Base-by-base conservation (phyloP, 2,329 filamentous ascomycete species). In the Colletotrichum sp. region DNA sequence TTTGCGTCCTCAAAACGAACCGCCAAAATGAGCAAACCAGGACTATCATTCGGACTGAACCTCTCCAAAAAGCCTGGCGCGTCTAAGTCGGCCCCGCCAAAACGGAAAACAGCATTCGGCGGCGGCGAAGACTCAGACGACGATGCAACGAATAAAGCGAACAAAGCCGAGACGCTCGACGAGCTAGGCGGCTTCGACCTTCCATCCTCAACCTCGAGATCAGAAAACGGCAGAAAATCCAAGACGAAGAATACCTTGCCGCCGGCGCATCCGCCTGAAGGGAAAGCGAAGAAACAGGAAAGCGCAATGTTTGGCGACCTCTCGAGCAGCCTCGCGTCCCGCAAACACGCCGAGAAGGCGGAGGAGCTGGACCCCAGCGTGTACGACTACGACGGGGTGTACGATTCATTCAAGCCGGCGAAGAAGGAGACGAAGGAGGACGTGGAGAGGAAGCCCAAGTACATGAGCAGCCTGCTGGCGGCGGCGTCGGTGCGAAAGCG, bases 351-450 rank as follows among this genome's bases (percentile, higher is more conserved):
- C 48, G 88, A 92, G 77, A 91, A 91, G 18, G 94, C 94, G 3
- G 88, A 92, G 77, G 89, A 91, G 75, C 82, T 94, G 10, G 95
- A 97, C 80, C 87, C 94, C 2, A 93, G 92, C 65, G 93, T 97
- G 79, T 97, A 96, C 87, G 95, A 97, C 85, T 98, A 97, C 86
- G 95, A 98, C 83, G 90, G 90, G 3, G 94, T 95, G 26, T 96
- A 95, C 85, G 95, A 96, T 79, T 94, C 93, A 1, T 88, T 96
- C 55, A 93, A 95, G 78, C 90, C 92, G 18, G 89, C 92, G 75
- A 90, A 91, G 79, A 89, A 90, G 74, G 87, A 86, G 6, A 89
- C 88, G 8, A 86, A 87, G 63, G 87, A 87, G 60, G 89, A 90
- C 6, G 84, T 87, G 3, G 90, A 93, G 80, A 88, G 92, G 55